Percentiles rank a stretch among this genome's conserved stretches.
Evolutionary conservation across 805 yeast species (phyloP).

Genomic region (Helenozyma rhizophorensis): DNA sequence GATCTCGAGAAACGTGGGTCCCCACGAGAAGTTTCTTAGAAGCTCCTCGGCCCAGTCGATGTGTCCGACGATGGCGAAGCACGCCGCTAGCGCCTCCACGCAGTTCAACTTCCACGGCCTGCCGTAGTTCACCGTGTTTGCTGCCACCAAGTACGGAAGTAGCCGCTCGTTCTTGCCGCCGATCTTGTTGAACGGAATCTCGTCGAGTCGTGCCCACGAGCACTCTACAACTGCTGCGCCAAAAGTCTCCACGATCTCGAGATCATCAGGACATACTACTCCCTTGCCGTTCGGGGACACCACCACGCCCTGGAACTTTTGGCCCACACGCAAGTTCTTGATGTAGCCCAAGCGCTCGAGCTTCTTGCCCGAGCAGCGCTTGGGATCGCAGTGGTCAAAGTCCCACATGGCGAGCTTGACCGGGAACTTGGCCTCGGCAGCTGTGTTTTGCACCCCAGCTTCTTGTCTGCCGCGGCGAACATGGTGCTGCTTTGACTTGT

Average conservation of each 20-base stretch:
- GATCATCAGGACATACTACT: conserved; percentile 87
- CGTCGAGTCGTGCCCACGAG: conserved; percentile 97
- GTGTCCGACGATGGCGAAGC: conserved; percentile 91
- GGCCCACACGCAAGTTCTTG: conserved; percentile 78
- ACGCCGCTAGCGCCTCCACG: conserved; percentile 96
- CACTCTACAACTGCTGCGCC: conserved; percentile 99
- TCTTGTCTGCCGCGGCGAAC: conserved; percentile 36
- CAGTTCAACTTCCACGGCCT: conserved; percentile 94
- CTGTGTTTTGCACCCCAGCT: conserved; percentile 19
- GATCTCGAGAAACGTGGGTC: conserved; percentile 77
- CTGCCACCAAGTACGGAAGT: conserved; percentile 89
- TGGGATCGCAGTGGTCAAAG: conserved; percentile 97
- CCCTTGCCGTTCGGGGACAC: conserved; percentile 90
- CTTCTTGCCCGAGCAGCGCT: conserved; percentile 93
- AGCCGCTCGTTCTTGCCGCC: conserved; percentile 89
- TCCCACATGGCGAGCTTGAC: conserved; percentile 98
- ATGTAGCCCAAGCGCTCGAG: conserved; percentile 85
- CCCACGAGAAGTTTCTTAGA: conserved; percentile 86
- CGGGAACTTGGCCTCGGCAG: conserved; percentile 48
- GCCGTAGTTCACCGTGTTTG: conserved; percentile 96
- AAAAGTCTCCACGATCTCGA: conserved; percentile 62
- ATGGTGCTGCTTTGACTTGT: conserved; percentile 51
- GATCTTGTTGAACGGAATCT: conserved; percentile 87
- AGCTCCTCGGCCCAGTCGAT: conserved; percentile 82
- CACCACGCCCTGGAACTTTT: conserved; percentile 84